Percentiles rank a stretch among this genome's conserved stretches.
Conservation (phyloP, 805 yeast genomes). For the Kazachstania viticola region DNA sequence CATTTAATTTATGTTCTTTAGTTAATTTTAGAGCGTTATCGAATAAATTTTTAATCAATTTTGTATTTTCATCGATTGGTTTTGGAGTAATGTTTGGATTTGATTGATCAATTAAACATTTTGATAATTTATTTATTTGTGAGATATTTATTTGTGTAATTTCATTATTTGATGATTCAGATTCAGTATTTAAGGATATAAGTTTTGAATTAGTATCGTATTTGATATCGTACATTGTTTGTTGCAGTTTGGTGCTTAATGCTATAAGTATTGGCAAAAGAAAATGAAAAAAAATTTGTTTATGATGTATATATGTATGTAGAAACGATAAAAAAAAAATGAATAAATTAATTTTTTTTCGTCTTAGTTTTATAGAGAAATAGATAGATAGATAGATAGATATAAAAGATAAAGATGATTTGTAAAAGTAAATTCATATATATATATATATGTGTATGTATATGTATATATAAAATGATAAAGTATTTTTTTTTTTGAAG, state of each 20-base stretch:
- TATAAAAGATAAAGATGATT: no score
- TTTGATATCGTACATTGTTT: constrained; percentile 1
- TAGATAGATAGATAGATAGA: no score
- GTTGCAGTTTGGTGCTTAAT: neutral
- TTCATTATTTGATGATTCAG: neutral
- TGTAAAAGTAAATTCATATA: no score
- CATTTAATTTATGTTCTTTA: constrained; percentile 44
- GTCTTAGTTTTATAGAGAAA: no score
- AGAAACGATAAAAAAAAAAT: no score
- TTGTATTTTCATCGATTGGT: constrained; percentile 41
- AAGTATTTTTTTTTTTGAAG: no score
- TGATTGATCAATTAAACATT: constrained; percentile 24
- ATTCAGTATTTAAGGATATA: constrained; percentile 7
- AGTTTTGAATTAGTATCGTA: constrained; percentile 24
- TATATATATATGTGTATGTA: no score
- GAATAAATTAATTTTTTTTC: no score
- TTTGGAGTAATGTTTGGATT: constrained; percentile 47
- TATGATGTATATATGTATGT: no score
- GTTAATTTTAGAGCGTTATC: constrained; percentile 46
- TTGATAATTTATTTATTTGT: constrained; percentile 28
- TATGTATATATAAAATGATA: no score
- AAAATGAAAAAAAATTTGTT: no score
- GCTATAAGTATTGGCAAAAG: no score
- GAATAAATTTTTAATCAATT: constrained; percentile 49
- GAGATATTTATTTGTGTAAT: constrained; percentile 13